phyloP scores from a whole-genome alignment of 169 alveolate genomes.

The Amoebophrya sp. region DNA sequence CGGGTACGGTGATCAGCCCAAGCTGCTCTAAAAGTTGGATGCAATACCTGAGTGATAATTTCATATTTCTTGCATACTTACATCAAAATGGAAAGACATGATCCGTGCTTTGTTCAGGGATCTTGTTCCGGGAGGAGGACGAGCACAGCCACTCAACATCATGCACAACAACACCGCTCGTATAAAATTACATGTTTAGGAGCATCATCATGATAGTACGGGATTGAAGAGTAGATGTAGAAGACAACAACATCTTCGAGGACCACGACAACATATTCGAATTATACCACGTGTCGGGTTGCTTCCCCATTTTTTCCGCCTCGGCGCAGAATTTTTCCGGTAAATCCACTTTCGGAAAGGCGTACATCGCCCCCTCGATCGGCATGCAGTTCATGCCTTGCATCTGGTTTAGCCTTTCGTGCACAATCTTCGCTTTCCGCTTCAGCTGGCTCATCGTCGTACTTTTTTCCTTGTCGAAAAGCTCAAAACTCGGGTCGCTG shows the following conservation, averaged over 20 bases:
- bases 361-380: slow-evolving; percentile 77
- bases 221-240: too few relatives aligned
- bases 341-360: slow-evolving; percentile 60
- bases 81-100: too few relatives aligned
- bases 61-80: too few relatives aligned
- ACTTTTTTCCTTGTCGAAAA: slow-evolving; percentile 57
- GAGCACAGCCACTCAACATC: too few relatives aligned
- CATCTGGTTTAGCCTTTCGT: slow-evolving; percentile 55
- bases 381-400: slow-evolving; percentile 56
- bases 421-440: slow-evolving; percentile 56
- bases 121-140: too few relatives aligned
- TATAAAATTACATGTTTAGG: too few relatives aligned
- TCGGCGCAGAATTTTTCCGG: slow-evolving; percentile 52
- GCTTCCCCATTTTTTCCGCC: slow-evolving; percentile 40
- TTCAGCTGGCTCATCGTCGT: slow-evolving; percentile 55
- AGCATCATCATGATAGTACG: too few relatives aligned
- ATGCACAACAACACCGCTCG: too few relatives aligned
- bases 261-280: too few relatives aligned
- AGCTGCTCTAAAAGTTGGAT: slow-evolving; percentile 61
- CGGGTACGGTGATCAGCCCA: slow-evolving; percentile 75
- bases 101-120: too few relatives aligned
- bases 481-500: slow-evolving; percentile 58
- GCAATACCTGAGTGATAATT: slow-evolving; percentile 64
- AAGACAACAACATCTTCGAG: too few relatives aligned
- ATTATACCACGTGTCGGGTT: slow-evolving; percentile 43